Evolutionary conservation across 2,329 filamentous ascomycete species (phyloP), one percentile per base, ranked within the genome.

Genomic region (Emydomyces testavorans): DNA sequence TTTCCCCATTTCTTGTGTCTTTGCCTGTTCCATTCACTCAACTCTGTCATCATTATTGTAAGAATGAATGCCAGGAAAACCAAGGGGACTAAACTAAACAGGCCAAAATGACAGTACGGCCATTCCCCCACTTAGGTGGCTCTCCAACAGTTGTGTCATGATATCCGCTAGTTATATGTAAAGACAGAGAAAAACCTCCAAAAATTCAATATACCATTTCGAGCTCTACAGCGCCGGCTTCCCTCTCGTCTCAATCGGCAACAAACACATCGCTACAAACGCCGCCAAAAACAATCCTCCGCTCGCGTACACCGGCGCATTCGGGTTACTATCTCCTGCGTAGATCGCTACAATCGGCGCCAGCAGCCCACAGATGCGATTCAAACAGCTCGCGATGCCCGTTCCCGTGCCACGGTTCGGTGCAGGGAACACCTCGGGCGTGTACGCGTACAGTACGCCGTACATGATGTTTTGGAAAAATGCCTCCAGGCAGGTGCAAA

Each of bases 391-490:
- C 20, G 65, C 62, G 34, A 71, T 68, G 34, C 74, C 73, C 1
- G 71, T 73, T 4, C 73, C 77, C 0, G 75, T 77, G 2, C 75
- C 76, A 0, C 76, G 65, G 37, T 74, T 66, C 0, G 75, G 72
- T 2, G 71, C 73, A 0, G 75, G 75, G 60, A 79, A 79, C 0
- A 74, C 73, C 54, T 79, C 75, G 0, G 76, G 76, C 0, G 76
- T 79, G 60, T 78, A 78, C 0, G 74, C 74, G 55, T 75, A 78
- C 1, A 78, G 60, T 1, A 77, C 73, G 23, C 74, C 74, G 53
- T 77, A 77, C 71, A 73, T 73, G 57, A 74, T 70, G 53, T 74
- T 74, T 57, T 70, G 73, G 66, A 76, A 77, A 60, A 77, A 75
- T 2, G 73, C 72, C 52, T 77, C 73, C 18, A 75, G 68, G 34